Evolutionary conservation across 1,284 basidiomycete species (phyloP), one percentile per base, ranked within the genome.

Genomic region (Coniferiporia weirii): DNA sequence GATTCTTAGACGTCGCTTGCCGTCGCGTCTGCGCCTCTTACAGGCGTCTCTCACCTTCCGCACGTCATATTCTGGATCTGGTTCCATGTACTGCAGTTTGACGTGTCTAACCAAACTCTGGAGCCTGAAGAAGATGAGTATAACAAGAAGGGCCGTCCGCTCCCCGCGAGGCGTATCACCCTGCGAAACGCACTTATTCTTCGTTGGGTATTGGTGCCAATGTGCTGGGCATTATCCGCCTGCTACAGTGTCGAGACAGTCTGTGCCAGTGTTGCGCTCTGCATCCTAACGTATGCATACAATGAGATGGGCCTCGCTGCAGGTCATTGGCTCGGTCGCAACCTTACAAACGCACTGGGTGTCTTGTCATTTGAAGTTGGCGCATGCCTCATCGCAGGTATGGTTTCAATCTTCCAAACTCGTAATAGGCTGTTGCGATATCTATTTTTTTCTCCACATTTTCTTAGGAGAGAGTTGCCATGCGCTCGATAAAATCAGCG

Each of bases 61-160:
- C 69, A 74, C 27, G 63, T 68, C 2, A 45, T 70, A 1, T 66
- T 72, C 20, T 80, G 78, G 78, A 67, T 75, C 2, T 80, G 73
- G 74, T 48, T 75, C 1, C 74, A 79, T 47, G 63, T 75, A 1
- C 65, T 80, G 6, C 75, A 77, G 40, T 75, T 74, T 63, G 65
- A 73, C 46, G 66, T 79, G 22, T 71, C 78, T 0, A 79, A 79
- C 55, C 78, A 79, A 65, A 70, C 69, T 45, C 66, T 73, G 15
- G 65, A 67, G 2, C 68, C 69, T 1, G 70, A 71, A 9, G 79
- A 79, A 62, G 78, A 80, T 62, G 58, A 54, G 4, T 58, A 67
- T 49, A 80, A 80, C 66, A 76, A 79, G 58, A 71, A 73, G 0
- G 75, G 75, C 67, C 64, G 78, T 10, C 79, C 79, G 2, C 66